These are phyloP conservation scores for Panicum virgatum DNA, from an alignment of 202 grass and related monocot species.

Conservation along the genomic window DNA sequence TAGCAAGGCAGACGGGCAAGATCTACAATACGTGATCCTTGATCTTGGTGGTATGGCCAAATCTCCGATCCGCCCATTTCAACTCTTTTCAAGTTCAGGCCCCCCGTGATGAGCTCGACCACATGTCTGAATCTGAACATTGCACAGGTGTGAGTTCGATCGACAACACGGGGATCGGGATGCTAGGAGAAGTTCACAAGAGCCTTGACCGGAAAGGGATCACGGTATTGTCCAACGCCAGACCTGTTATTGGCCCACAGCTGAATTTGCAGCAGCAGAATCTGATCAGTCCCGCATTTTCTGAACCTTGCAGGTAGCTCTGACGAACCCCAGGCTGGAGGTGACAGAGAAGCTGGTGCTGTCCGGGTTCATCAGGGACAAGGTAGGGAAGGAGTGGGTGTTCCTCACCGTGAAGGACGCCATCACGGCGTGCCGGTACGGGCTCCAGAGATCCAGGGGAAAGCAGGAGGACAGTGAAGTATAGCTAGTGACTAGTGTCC, in stretches of 20 bases:
- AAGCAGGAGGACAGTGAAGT: constrained; percentile 51
- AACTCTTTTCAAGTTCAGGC: not conserved
- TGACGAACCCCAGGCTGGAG: constrained; percentile 64
- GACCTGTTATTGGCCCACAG: no score
- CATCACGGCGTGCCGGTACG: constrained; percentile 56
- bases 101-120: not conserved
- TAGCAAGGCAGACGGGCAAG: constrained; percentile 41
- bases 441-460: constrained; percentile 52
- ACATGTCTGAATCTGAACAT: constrained; percentile 13
- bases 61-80: constrained; percentile 13
- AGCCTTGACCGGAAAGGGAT: constrained; percentile 61
- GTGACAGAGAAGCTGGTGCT: constrained; percentile 72
- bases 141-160: constrained; percentile 80
- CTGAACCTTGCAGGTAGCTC: constrained; percentile 52
- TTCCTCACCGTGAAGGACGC: constrained; percentile 83
- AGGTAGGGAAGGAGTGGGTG: constrained; percentile 65
- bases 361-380: constrained; percentile 50
- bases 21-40: constrained; percentile 67
- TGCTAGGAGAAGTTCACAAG: constrained; percentile 68
- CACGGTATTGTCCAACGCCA: constrained; percentile 39
- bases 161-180: constrained; percentile 79
- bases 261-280: not conserved
- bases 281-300: not conserved
- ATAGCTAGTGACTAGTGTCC: constrained; percentile 15
- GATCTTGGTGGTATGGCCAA: constrained; percentile 70